Conservation (phyloP, 805 yeast species). For the Priceomyces medius region DNA sequence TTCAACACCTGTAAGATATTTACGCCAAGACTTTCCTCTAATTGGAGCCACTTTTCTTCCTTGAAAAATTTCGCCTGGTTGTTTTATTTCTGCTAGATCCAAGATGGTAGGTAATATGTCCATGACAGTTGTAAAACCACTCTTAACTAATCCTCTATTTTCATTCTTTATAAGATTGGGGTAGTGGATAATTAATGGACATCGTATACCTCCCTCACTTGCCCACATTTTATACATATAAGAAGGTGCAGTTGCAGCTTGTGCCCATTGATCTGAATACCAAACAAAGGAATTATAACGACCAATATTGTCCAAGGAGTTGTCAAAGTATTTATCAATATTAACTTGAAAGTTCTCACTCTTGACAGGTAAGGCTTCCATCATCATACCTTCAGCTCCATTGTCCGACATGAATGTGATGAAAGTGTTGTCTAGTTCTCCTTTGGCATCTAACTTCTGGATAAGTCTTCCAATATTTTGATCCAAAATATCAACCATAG, state of each 20-base stretch:
- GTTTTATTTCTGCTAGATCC: constrained; percentile 46
- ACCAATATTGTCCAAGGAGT: constrained; percentile 48
- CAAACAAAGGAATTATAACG: constrained; percentile 46
- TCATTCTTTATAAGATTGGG: constrained; percentile 31
- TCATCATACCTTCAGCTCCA: constrained; percentile 62
- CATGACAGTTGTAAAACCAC: constrained; percentile 55
- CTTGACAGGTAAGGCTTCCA: constrained; percentile 53
- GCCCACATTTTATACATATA: constrained; percentile 58
- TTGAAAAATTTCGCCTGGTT: constrained; percentile 41
- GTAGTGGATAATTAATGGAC: constrained; percentile 50
- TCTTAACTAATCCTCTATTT: constrained; percentile 7
- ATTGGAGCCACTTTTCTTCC: constrained; percentile 45
- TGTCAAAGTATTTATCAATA: constrained; percentile 39
- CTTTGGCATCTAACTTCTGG: constrained; percentile 37
- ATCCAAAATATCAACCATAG: constrained; percentile 60
- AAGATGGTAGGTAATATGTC: constrained; percentile 58
- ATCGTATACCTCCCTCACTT: constrained; percentile 59
- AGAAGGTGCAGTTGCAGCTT: constrained; percentile 59
- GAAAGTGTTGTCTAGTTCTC: constrained; percentile 53
- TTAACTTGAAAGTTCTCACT: constrained; percentile 21
- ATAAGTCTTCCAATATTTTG: constrained; percentile 50
- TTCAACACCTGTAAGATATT: constrained; percentile 29
- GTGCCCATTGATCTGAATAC: constrained; percentile 61
- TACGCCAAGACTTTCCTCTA: constrained; percentile 47
- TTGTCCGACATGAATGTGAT: constrained; percentile 62